A percentile compares a stretch with the other conserved stretches of the same genome.
These are phyloP conservation scores for Dactylellina parvicollis DNA, from an alignment of 2,329 filamentous ascomycete genomes.

Conservation along the genomic window DNA sequence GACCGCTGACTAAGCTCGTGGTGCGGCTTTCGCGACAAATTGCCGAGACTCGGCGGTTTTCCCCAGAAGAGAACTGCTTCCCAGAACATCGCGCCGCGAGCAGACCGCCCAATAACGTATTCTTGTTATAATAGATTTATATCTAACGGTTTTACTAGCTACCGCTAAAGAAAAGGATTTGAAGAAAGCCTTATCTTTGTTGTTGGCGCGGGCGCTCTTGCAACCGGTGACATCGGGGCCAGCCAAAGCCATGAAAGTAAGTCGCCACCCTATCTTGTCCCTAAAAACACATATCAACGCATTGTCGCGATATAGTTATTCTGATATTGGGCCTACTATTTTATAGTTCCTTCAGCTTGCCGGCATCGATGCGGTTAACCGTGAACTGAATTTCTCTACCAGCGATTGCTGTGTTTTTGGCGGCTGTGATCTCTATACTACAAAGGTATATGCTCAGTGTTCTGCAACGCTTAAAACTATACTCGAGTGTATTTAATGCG, in stretches of 20 bases:
- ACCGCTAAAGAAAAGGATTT: too few relatives aligned
- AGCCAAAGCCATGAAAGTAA: conserved; percentile 39
- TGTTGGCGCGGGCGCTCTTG: not conserved
- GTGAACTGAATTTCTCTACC: conserved; percentile 94
- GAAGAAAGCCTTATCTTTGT: too few relatives aligned
- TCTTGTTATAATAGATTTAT: too few relatives aligned
- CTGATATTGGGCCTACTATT: conserved; percentile 41
- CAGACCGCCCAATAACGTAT: too few relatives aligned
- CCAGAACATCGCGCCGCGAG: not conserved
- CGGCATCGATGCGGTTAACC: conserved; percentile 90
- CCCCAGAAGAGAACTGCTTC: not conserved
- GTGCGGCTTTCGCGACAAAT: conserved; percentile 17
- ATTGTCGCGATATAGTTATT: not conserved
- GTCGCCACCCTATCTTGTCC: conserved; percentile 51
- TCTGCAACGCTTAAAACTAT: not conserved
- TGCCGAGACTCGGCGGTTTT: conserved; percentile 39
- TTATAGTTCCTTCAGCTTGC: conserved; percentile 85
- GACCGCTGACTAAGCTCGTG: not conserved
- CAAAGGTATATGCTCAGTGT: conserved; percentile 67
- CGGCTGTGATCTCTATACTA: conserved; percentile 95
- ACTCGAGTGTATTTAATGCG: not conserved
- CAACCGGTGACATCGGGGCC: too few relatives aligned
- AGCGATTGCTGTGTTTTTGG: conserved; percentile 91
- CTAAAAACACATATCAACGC: not conserved
- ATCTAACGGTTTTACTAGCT: too few relatives aligned